Evolutionary conservation across 1,139 yeast species (phyloP).

Genomic region (Yamadazyma friedrichii): DNA sequence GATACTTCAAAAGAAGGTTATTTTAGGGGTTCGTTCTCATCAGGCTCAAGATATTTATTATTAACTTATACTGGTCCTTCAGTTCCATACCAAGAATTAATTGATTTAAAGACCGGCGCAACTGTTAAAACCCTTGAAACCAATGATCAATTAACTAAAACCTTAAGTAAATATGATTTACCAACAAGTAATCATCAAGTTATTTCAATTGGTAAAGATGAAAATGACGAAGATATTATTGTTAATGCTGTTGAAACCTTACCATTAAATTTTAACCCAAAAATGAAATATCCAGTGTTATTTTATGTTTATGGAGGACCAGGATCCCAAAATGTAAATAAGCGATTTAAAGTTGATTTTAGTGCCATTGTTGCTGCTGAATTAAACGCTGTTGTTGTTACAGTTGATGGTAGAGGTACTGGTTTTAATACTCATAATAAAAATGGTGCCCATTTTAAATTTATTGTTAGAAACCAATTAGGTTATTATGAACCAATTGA

Average conservation of each 20-base stretch:
- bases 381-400: conserved; percentile 68
- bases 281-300: conserved; percentile 62
- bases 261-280: conserved; percentile 59
- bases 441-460: conserved; percentile 51
- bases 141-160: conserved; percentile 42
- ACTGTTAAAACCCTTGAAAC: conserved; percentile 44
- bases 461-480: conserved; percentile 61
- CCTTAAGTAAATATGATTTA: conserved; percentile 42
- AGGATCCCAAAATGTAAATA: conserved; percentile 68
- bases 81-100: conserved; percentile 62
- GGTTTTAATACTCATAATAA: conserved; percentile 54
- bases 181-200: conserved; percentile 49
- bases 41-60: conserved; percentile 62
- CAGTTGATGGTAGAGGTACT: conserved; percentile 83
- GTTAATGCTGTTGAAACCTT: conserved; percentile 62
- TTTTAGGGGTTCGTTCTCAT: conserved; percentile 65
- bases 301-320: conserved; percentile 83
- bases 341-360: conserved; percentile 54
- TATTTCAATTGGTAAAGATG: conserved; percentile 49
- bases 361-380: conserved; percentile 68
- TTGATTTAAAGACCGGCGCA: conserved; percentile 46
- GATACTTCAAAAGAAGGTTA: conserved; percentile 60
- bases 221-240: conserved; percentile 35
- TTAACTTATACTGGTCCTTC: conserved; percentile 64
- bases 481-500: conserved; percentile 71